These are phyloP conservation scores for Austroboletus eburneus DNA, from an alignment of 768 basidiomycete species.

Conservation along the genomic window DNA sequence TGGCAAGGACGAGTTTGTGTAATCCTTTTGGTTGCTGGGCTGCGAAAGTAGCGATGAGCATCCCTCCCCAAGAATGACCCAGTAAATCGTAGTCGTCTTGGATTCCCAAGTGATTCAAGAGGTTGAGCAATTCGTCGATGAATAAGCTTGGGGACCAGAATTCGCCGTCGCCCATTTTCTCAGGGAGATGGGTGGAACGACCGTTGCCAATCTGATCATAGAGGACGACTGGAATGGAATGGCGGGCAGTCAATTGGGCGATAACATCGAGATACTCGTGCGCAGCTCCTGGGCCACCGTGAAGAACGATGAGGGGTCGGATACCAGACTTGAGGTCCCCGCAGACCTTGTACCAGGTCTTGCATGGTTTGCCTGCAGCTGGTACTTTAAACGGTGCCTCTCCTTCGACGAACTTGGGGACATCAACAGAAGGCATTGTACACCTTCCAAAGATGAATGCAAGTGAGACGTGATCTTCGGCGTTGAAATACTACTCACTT, in stretches of 20 bases:
- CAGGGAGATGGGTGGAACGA: constrained; percentile 49
- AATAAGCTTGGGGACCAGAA: constrained; percentile 54
- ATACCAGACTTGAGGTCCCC: constrained; percentile 37
- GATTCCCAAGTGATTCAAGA: constrained; percentile 43
- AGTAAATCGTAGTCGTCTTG: constrained; percentile 38
- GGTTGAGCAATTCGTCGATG: constrained; percentile 46
- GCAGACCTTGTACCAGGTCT: constrained; percentile 51
- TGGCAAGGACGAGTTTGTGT: constrained; percentile 42
- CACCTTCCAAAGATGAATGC: background rate
- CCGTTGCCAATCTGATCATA: constrained; percentile 58
- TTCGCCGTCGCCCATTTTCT: constrained; percentile 37
- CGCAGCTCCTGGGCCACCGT: constrained; percentile 51
- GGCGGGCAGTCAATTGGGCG: constrained; percentile 34
- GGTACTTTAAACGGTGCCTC: constrained; percentile 25
- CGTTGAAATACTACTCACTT: background rate
- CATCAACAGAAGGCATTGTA: constrained; percentile 26
- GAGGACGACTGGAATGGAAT: constrained; percentile 44
- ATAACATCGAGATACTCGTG: constrained; percentile 40
- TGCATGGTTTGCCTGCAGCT: constrained; percentile 29
- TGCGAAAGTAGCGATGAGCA: constrained; percentile 41
- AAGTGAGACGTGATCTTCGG: background rate
- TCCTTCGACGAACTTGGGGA: constrained; percentile 29
- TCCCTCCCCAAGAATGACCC: constrained; percentile 42
- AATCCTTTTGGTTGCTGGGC: constrained; percentile 41
- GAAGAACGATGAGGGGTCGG: constrained; percentile 46